These are phyloP conservation scores for Collybiopsis confluens DNA, from an alignment of 768 basidiomycete species.

Conservation along the genomic window DNA sequence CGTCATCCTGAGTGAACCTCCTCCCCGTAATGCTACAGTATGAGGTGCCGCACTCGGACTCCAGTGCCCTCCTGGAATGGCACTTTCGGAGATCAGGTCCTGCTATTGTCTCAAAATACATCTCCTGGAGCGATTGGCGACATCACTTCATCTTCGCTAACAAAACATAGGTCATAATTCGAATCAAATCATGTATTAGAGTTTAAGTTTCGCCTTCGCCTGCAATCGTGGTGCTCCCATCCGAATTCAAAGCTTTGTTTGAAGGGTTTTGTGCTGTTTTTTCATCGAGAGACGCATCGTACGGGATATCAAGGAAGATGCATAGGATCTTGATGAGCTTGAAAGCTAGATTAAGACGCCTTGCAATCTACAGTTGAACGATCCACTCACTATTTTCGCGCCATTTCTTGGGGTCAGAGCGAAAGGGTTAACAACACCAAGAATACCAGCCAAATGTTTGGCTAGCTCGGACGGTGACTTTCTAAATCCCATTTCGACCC, in stretches of 20 bases:
- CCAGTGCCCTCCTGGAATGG: too few relatives aligned
- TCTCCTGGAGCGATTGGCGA: too few relatives aligned
- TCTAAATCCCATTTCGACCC: slow-evolving; percentile 12
- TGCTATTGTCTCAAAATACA: too few relatives aligned
- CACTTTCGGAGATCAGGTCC: too few relatives aligned
- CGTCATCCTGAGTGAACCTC: too few relatives aligned
- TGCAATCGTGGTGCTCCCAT: too few relatives aligned
- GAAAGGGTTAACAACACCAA: slow-evolving; percentile 13
- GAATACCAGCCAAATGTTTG: slow-evolving; percentile 11
- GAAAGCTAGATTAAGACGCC: neutral
- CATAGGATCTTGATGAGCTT: slow-evolving; percentile 16
- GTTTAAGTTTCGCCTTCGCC: too few relatives aligned
- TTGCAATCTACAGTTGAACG: neutral
- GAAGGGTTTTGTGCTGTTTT: neutral
- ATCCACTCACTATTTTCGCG: slow-evolving; percentile 11
- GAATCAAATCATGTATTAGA: too few relatives aligned
- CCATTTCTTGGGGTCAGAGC: slow-evolving; percentile 11
- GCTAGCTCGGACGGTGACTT: slow-evolving; percentile 11
- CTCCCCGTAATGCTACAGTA: too few relatives aligned
- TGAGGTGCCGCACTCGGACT: too few relatives aligned
- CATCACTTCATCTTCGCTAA: too few relatives aligned
- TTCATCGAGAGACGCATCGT: slow-evolving; percentile 12
- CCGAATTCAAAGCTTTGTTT: neutral
- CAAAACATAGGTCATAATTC: too few relatives aligned
- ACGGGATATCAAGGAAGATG: slow-evolving; percentile 11